These are phyloP conservation scores for Kondoa malvinella DNA, from an alignment of 768 basidiomycete species.

Conservation along the genomic window DNA sequence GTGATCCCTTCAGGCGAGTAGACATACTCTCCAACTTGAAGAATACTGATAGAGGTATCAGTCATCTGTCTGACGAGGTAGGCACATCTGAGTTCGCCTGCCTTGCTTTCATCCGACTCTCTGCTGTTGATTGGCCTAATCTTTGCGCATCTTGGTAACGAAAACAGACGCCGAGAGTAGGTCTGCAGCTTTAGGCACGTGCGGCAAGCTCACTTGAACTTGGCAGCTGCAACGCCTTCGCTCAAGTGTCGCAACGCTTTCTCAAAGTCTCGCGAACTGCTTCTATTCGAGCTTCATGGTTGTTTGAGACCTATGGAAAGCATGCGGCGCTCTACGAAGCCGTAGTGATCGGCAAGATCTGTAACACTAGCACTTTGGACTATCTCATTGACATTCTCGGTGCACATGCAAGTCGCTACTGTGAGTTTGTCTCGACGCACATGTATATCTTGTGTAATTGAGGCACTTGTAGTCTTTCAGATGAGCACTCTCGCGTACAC, in stretches of 20 bases:
- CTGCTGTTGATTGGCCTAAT: too few species aligned
- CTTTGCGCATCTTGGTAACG: background rate
- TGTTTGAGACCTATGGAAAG: background rate
- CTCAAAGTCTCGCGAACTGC: background rate
- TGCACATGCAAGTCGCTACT: background rate
- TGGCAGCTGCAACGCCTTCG: too few species aligned
- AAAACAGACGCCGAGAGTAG: too few species aligned
- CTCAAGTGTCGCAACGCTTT: background rate
- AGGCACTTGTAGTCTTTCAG: too few species aligned
- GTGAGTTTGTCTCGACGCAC: background rate
- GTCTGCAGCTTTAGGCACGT: too few species aligned
- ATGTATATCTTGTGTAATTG: too few species aligned
- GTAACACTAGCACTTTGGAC: background rate
- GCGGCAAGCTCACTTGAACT: too few species aligned
- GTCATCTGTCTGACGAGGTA: background rate
- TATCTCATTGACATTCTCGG: background rate
- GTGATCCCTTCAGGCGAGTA: background rate
- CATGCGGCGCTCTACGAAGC: background rate
- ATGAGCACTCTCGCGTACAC: too few species aligned
- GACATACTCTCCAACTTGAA: background rate
- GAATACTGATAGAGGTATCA: background rate
- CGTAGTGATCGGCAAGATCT: background rate
- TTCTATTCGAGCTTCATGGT: background rate
- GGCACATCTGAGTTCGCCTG: too few species aligned
- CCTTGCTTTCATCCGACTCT: too few species aligned